Evolutionary conservation across 1,284 basidiomycete species (phyloP).

Genomic region (Ceratobasidium sp.): DNA sequence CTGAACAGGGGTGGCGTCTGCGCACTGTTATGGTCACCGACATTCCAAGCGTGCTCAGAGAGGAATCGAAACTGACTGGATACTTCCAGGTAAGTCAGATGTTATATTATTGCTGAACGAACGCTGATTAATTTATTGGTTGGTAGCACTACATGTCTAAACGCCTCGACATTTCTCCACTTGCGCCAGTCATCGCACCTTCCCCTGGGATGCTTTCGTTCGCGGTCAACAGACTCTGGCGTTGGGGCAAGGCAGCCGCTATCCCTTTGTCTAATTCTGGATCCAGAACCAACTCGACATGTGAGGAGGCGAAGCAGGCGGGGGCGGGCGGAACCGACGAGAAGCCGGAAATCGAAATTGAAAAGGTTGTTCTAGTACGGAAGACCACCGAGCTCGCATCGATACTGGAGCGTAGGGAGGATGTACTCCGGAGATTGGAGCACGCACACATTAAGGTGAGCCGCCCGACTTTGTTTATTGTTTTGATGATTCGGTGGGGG

Average conservation of each 20-base stretch:
- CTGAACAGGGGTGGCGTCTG: conserved; percentile 60
- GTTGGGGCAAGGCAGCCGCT: conserved; percentile 43
- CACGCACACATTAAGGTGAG: conserved; percentile 80
- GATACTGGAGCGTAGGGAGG: conserved; percentile 80
- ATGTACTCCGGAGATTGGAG: conserved; percentile 81
- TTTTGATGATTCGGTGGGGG: background rate
- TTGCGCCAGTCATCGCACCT: conserved; percentile 71
- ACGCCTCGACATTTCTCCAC: conserved; percentile 70
- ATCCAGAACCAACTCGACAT: conserved; percentile 47
- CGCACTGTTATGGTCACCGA: conserved; percentile 91
- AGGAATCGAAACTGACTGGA: conserved; percentile 76
- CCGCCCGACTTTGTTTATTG: background rate
- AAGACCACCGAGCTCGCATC: conserved; percentile 87
- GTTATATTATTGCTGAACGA: background rate
- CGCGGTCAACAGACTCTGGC: conserved; percentile 42
- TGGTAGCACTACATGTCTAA: conserved; percentile 71
- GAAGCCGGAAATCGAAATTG: conserved; percentile 65
- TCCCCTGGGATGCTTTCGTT: conserved; percentile 47
- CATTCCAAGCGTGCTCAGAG: conserved; percentile 77
- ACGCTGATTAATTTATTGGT: background rate
- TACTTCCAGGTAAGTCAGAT: conserved; percentile 70
- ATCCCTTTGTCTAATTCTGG: conserved; percentile 49
- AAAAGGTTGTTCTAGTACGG: conserved; percentile 82
- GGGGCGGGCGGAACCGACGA: conserved; percentile 53
- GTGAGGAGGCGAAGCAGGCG: conserved; percentile 45